Evolutionary conservation across 108 stramenopile species (phyloP), one percentile per base, ranked within the genome.

Genomic region (Licmophora abbreviata): DNA sequence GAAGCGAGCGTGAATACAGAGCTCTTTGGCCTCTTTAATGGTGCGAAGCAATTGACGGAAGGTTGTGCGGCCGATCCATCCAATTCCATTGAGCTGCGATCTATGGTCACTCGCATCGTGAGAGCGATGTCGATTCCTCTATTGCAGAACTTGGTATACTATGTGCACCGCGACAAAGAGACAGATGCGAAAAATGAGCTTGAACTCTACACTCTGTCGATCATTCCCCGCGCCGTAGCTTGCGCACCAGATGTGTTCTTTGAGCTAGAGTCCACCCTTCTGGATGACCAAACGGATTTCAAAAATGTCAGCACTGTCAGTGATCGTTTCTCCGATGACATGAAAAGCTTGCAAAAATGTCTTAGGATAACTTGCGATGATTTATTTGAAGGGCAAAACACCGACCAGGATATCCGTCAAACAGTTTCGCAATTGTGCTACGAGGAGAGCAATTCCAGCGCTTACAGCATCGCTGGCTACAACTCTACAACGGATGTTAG

Each of bases 91-190:
- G 27, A 34, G 2, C 52, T 83, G 51, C 60, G 60, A 26, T 52
- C 48, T 41, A 29, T 57, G 3, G 63, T 69, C 29, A 63, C 70
- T 18, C 59, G 75, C 8, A 65, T 81, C 15, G 56, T 76, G 7
- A 54, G 64, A 31, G n/a, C 51, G 1, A 53, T 90, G 72, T 67
- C 66, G 11, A 62, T 71, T 12, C 74, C 78, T 0, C 59, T 90
- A 11, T 44, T 90, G 10, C 69, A 74, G 41, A 54, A 66, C 15
- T 66, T 90, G 3, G 50, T 82, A 6, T 61, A 54, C 40, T 63
- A 72, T 43, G 57, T 71, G 37, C 21, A 47, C 26, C 44, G 45
- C 45, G 63, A 64, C 41, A 64, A 77, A 54, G 44, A 52, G 59
- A 34, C 45, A 29, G 38, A 18, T 15, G 15, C 38, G 2, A 56